Evolutionary conservation across 2,329 filamentous ascomycete species (phyloP), one percentile per base, ranked within the genome.

Genomic region (Emergomyces orientalis): DNA sequence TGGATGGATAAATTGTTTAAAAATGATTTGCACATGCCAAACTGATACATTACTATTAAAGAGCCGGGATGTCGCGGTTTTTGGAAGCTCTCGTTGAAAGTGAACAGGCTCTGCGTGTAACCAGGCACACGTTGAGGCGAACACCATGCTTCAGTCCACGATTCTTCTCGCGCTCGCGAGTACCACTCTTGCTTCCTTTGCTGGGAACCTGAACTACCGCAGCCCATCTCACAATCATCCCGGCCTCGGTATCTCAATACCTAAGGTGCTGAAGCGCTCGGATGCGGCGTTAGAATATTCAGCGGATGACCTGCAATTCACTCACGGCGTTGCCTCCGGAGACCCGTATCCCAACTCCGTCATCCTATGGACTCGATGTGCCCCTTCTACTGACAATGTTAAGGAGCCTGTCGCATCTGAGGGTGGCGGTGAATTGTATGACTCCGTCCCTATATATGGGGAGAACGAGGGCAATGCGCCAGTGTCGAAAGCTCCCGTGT

Each of bases 171-270:
- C 59, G 30, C 39, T 59, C n/a, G 56, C 56, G 56, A 45, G 56
- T 19, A 59, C 39, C 3, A 32, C 56, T 9, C 11, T 51, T 30
- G 49, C 37, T n/a, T 47, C n/a, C 32, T 65, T 59, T 51, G 59
- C 52, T 19, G 61, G 58, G 45, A 65, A 65, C 34, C 39, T 65
- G 14, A 65, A 89, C 75, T 89, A 88, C 71, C 78, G 80, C 58
- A 87, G 84, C 67, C 86, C 87, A 2, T 89, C 86, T 0, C 79
- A 82, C 49, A 80, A 86, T 49, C 87, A 89, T 66, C 80, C 82
- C 4, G 77, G 78, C 41, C 78, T 90, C 11, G 87, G 86, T 3
- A 82, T 90, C 56, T 81, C 86, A 19, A 80, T 88, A 14, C 80
- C 80, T 52, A 84, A 82, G 65, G 81, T 88, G 59, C 79, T 82